Evolutionary conservation across 148 eudicot genomes (phyloP), one percentile per base, ranked within the genome.

Genomic region (Silene conica): DNA sequence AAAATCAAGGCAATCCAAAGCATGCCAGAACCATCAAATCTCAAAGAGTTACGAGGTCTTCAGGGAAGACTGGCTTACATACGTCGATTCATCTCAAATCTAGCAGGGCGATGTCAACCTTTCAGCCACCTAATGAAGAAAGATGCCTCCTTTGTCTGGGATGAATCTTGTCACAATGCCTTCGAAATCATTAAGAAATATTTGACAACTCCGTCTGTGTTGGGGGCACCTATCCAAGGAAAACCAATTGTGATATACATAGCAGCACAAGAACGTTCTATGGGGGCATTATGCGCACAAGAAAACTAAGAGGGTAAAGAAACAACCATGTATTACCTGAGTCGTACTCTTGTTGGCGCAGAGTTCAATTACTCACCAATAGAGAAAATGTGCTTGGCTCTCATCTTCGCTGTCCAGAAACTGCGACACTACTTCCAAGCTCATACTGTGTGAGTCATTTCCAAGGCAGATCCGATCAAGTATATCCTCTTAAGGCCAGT

Each of bases 91-190:
- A 67, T 67, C 15, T 41, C 34, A 25, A 26, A 67, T 15, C 18
- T 43, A 9, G 23, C 28, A 5, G 34, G 34, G 5, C 3, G 55
- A 50, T 19, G 70, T 19, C 70, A 43, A 2, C 70, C 55, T 2
- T 67, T 67, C 18, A 67, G 23, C 26, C 25, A 67, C 15, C 18
- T 67, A 12, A 67, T 67, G 70, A 67, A 69, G 19, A 69, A 21
- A 14, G 31, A 10, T 21, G 8, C 58, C 21, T 19, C 57, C 1
- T 69, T 69, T 20, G 19, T 21, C 1, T 69, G 72, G 56, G 72
- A 69, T 3, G 58, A 69, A 3, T 20, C 34, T 21, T 69, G 58
- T 21, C 72, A 12, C 2, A 69, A 2, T 21, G 4, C 34, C 34
- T 1, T 31, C 3, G 34, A 31, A 31, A 31, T 0, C 34, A 31